These are phyloP conservation scores for Magnolia kwangsiensis DNA, from an alignment of 164 flowering plant species.

Conservation along the genomic window DNA sequence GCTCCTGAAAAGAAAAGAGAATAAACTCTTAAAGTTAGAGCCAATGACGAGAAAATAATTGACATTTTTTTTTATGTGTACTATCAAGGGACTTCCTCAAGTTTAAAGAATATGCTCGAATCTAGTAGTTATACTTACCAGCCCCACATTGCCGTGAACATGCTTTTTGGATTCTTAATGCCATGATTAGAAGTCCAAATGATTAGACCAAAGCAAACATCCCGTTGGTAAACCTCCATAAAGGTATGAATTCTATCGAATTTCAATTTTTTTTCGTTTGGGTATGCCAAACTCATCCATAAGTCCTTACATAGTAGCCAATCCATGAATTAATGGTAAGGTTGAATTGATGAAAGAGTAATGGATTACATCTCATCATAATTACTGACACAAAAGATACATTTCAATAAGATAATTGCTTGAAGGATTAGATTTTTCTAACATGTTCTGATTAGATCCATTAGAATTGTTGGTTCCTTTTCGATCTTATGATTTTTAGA, in stretches of 20 bases:
- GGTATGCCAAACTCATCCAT: slow-evolving; percentile 88
- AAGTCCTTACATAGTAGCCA: slow-evolving; percentile 20
- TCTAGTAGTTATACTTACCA: slow-evolving; percentile 37
- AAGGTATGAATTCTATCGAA: slow-evolving; percentile 47
- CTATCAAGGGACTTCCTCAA: too few relatives aligned
- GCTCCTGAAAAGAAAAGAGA: too few relatives aligned
- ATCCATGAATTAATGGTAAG: too few relatives aligned
- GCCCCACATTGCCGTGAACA: slow-evolving; percentile 96
- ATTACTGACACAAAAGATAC: too few relatives aligned
- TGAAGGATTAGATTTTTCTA: too few relatives aligned
- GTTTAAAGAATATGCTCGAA: neutral
- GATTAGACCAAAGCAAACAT: slow-evolving; percentile 96
- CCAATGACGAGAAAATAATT: too few relatives aligned
- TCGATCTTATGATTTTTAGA: too few relatives aligned
- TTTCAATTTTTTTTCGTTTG: slow-evolving; percentile 41
- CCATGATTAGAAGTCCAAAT: slow-evolving; percentile 85
- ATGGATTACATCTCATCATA: too few relatives aligned
- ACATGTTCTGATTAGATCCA: slow-evolving; percentile 10
- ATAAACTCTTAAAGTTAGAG: too few relatives aligned
- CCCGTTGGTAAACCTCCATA: slow-evolving; percentile 97
- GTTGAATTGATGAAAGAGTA: too few relatives aligned
- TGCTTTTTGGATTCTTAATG: slow-evolving; percentile 81
- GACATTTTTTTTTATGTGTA: neutral
- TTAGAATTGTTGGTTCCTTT: too few relatives aligned
- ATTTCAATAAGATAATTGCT: too few relatives aligned